These are phyloP conservation scores for Aureobasidium sp. DNA, from an alignment of 2,329 filamentous ascomycete genomes.

Conservation along the genomic window DNA sequence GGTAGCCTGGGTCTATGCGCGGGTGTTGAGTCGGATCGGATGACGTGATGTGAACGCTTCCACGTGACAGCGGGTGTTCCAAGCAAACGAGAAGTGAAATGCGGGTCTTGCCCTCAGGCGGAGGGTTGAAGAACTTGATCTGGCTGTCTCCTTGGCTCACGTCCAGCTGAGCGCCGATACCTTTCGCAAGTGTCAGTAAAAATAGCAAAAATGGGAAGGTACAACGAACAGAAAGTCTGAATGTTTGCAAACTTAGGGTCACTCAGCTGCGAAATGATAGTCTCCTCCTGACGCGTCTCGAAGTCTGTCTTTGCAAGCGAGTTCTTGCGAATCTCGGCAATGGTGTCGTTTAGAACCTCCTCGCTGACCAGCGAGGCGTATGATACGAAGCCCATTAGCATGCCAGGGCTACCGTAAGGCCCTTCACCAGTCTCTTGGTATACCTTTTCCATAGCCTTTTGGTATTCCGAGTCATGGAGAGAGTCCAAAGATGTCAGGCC, in stretches of 20 bases:
- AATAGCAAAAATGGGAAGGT: not conserved
- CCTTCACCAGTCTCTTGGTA: constrained; percentile 27
- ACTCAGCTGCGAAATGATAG: constrained; percentile 24
- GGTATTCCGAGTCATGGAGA: constrained; percentile 27
- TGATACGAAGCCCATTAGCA: constrained; percentile 28
- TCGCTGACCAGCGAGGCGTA: constrained; percentile 24
- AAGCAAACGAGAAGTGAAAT: constrained; percentile 22
- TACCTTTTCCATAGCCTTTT: constrained; percentile 24
- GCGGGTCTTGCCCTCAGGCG: constrained; percentile 24
- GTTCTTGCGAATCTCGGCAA: constrained; percentile 23
- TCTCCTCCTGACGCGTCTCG: constrained; percentile 26
- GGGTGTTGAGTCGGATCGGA: constrained; percentile 20
- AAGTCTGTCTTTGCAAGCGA: constrained; percentile 27
- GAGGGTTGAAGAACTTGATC: constrained; percentile 24
- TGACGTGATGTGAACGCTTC: constrained; percentile 23
- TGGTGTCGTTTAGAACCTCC: constrained; percentile 22
- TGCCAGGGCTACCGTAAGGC: constrained; percentile 26
- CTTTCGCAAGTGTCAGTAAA: not conserved
- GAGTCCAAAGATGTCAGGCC: constrained; percentile 27
- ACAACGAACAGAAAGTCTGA: constrained; percentile 24
- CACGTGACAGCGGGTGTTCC: constrained; percentile 22
- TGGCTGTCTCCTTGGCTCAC: constrained; percentile 21
- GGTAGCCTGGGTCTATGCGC: constrained; percentile 25
- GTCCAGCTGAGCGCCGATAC: constrained; percentile 24
- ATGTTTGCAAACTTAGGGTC: constrained; percentile 29